Percentiles rank a stretch among this genome's conserved stretches.
These are phyloP conservation scores for Hypoxylon sp. DNA, from an alignment of 2,329 filamentous ascomycete genomes.

Conservation along the genomic window DNA sequence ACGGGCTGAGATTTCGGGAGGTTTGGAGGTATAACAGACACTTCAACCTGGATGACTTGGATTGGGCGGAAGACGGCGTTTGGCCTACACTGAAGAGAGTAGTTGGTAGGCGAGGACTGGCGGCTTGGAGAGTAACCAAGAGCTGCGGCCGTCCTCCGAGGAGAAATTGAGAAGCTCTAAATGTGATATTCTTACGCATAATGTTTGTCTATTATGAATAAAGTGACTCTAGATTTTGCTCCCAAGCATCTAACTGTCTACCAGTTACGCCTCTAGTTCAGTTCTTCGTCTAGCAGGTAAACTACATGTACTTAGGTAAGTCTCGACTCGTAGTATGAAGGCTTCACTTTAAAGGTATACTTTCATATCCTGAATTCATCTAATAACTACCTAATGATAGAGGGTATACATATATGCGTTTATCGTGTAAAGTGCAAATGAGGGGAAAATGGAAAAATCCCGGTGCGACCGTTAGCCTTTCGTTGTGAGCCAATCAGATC, in stretches of 20 bases:
- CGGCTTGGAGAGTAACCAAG: slow-evolving; percentile 74
- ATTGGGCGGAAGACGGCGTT: slow-evolving; percentile 82
- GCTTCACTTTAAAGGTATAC: not conserved
- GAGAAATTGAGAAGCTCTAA: slow-evolving; percentile 17
- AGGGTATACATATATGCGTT: not conserved
- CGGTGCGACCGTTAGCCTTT: slow-evolving; percentile 3
- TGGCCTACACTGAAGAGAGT: slow-evolving; percentile 78
- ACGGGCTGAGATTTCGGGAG: slow-evolving; percentile 74
- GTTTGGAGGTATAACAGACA: slow-evolving; percentile 77
- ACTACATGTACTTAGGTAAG: not conserved
- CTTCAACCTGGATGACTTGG: slow-evolving; percentile 83
- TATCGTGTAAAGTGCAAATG: not conserved
- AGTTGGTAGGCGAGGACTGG: slow-evolving; percentile 72
- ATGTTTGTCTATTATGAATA: not conserved
- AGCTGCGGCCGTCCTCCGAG: slow-evolving; percentile 59
- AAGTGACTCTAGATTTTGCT: not conserved
- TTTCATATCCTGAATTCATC: not conserved
- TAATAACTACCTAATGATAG: not conserved
- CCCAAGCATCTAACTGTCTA: not conserved
- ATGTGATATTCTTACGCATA: slow-evolving; percentile 20
- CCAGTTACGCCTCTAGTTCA: not conserved
- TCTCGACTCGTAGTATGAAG: not conserved
- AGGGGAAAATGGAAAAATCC: slow-evolving; percentile 35
- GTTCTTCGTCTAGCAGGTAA: not conserved
- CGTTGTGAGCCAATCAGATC: slow-evolving; percentile 22